Conservation (phyloP, 768 basidiomycete species). For the Boletus rubroflammeus region DNA sequence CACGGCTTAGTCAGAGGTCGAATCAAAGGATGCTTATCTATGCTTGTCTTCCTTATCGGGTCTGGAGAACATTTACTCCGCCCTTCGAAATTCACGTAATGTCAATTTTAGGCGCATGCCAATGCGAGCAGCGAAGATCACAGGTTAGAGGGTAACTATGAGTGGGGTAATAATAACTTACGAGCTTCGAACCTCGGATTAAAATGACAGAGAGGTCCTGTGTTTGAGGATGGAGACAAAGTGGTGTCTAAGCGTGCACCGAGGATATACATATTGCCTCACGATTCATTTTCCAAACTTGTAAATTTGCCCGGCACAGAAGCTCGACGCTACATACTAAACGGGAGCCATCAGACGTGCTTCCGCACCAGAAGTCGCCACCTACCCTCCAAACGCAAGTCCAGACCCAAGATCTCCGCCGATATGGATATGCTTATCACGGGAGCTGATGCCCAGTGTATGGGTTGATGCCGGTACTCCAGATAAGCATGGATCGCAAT, state of each 20-base stretch:
- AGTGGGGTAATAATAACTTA: too few relatives aligned
- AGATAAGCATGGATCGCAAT: not conserved
- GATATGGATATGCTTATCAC: not conserved
- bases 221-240: not conserved
- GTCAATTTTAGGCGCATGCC: not conserved
- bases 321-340: not conserved
- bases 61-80: not conserved
- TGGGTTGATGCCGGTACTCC: not conserved
- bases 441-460: too few relatives aligned
- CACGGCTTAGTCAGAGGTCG: too few relatives aligned
- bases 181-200: not conserved
- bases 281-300: not conserved
- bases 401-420: not conserved
- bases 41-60: not conserved
- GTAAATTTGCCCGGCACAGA: not conserved
- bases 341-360: not conserved
- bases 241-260: not conserved
- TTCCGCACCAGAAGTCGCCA: not conserved
- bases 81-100: not conserved
- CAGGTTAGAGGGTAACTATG: not conserved
- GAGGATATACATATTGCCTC: not conserved
- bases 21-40: too few relatives aligned
- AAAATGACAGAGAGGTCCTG: not conserved
- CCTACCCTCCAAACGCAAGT: not conserved
- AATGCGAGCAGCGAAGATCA: not conserved